phyloP scores from a whole-genome alignment of 2,329 filamentous ascomycete species.

The Ophiostoma montium region DNA sequence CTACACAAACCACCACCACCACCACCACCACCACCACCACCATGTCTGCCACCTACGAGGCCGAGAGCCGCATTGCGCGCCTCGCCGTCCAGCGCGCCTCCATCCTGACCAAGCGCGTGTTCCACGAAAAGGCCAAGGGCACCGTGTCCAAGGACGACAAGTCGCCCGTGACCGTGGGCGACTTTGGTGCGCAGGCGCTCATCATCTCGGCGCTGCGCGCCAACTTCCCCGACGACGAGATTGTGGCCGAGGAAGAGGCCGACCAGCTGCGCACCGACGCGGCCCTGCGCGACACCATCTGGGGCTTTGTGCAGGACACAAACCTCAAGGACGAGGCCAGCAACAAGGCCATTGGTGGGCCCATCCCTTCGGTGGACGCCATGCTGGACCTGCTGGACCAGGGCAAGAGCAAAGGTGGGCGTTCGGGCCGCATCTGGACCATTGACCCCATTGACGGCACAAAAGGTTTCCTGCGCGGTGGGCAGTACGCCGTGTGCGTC shows the following conservation, averaged over 20 bases:
- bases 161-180: constrained; percentile 92
- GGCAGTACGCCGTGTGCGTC: constrained; percentile 92
- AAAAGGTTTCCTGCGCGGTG: constrained; percentile 89
- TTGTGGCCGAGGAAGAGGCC: constrained; percentile 93
- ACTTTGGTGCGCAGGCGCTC: constrained; percentile 93
- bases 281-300: constrained; percentile 60
- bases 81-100: constrained; percentile 72
- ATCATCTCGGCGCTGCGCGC: constrained; percentile 83
- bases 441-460: constrained; percentile 97
- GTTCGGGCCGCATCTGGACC: constrained; percentile 75
- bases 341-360: constrained; percentile 48
- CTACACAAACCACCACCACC: not conserved
- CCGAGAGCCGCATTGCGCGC: constrained; percentile 71
- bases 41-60: constrained; percentile 42
- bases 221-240: constrained; percentile 80
- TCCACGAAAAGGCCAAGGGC: constrained; percentile 79
- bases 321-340: constrained; percentile 43
- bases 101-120: constrained; percentile 39
- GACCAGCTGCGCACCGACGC: constrained; percentile 60
- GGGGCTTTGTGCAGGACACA: constrained; percentile 61
- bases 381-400: constrained; percentile 50
- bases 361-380: constrained; percentile 40
- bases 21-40: not conserved
- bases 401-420: constrained; percentile 57
- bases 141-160: constrained; percentile 90